Evolutionary conservation across 306 rosid species (phyloP).

Genomic region (Vigna trinervia): DNA sequence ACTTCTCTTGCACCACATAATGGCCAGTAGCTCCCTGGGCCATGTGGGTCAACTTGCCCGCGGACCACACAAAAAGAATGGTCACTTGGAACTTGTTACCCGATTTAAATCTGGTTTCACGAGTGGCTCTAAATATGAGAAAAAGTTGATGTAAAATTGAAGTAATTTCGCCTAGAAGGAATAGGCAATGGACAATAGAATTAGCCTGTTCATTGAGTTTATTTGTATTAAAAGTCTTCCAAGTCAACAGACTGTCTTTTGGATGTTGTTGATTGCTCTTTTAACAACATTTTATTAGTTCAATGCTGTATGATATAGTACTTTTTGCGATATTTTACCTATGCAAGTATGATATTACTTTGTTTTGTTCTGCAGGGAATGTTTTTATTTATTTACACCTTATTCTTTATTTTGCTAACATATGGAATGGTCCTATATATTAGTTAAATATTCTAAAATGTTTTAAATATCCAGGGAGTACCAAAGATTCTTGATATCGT

Average conservation of each 20-base stretch:
- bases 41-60: too few species aligned
- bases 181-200: background rate
- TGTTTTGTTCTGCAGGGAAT: background rate
- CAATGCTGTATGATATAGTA: background rate
- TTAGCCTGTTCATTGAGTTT: background rate
- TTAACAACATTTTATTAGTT: background rate
- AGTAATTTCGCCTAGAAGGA: too few species aligned
- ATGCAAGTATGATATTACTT: conserved; percentile 1
- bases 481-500: conserved; percentile 45
- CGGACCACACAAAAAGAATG: too few species aligned
- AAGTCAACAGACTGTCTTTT: background rate
- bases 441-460: conserved; percentile 20
- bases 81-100: too few species aligned
- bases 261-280: background rate
- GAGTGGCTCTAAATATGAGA: background rate
- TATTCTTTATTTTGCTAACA: background rate
- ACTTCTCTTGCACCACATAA: too few species aligned
- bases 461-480: conserved; percentile 60
- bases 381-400: background rate
- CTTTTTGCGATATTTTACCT: background rate
- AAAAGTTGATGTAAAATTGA: background rate
- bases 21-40: too few species aligned
- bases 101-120: too few species aligned
- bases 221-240: background rate
- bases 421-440: conserved; percentile 10